These are phyloP conservation scores for Magnolia kwangsiensis DNA, from an alignment of 164 flowering plant genomes.

Conservation along the genomic window DNA sequence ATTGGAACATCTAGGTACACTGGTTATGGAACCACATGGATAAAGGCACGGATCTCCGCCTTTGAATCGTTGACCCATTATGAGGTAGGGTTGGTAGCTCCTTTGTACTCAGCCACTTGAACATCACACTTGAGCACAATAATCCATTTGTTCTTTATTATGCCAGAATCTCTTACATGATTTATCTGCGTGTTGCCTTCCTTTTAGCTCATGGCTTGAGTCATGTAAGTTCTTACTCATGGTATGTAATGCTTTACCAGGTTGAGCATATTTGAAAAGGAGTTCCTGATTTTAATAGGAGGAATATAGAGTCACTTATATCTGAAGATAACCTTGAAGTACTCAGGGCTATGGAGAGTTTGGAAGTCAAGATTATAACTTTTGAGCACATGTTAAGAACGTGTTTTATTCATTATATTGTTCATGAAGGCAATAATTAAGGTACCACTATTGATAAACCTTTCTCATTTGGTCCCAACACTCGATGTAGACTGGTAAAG, in stretches of 20 bases:
- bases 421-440: not conserved
- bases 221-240: not conserved
- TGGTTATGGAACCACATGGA: constrained; percentile 38
- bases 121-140: not conserved
- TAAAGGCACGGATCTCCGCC: constrained; percentile 61
- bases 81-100: constrained; percentile 44
- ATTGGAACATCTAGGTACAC: constrained; percentile 37
- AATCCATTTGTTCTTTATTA: not conserved
- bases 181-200: not conserved
- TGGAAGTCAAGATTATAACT: constrained; percentile 61
- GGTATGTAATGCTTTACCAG: constrained; percentile 35
- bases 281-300: constrained; percentile 56
- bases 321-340: constrained; percentile 53
- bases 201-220: not conserved
- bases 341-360: constrained; percentile 55
- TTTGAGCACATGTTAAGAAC: constrained; percentile 68
- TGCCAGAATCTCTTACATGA: not conserved
- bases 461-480: constrained; percentile 35
- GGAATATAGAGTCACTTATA: constrained; percentile 37
- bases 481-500: constrained; percentile 63
- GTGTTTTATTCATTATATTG: not conserved
- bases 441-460: constrained; percentile 10
- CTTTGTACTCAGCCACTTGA: not conserved
- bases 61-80: constrained; percentile 61
- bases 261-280: constrained; percentile 45